Base-by-base conservation (phyloP, 2,329 filamentous ascomycete species). In the Claviceps arundinis region DNA sequence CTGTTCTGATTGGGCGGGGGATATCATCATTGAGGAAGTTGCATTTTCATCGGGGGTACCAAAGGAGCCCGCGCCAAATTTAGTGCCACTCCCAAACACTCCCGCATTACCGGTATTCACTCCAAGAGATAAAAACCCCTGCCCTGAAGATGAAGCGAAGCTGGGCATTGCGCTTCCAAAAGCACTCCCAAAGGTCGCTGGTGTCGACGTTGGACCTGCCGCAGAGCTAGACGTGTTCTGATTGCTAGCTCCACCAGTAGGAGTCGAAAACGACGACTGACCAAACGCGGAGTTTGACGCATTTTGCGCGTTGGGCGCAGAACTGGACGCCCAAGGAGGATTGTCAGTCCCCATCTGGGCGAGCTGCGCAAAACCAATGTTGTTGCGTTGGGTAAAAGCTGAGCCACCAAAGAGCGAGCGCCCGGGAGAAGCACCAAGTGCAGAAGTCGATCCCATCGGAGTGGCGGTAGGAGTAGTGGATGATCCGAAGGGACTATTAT, bases 301-400 rank as follows among this genome's bases (percentile, higher is more conserved):
- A 34, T 34, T 34, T 53, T 4, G 61, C 55, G 14, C 30, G 30
- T 34, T 34, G 30, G 30, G 30, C 30, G 30, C 30, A 34, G 30
- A 34, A 34, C 55, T 62, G 2, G 64, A 60, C 4, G 69, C 71
- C 80, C 80, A 83, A 11, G 76, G 77, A 5, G 80, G 82, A 2
- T 69, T 58, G 55, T 73, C 74, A 46, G 68, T 57, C 2, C 75
- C 75, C 30, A 75, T 59, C 13, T 69, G 68, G 7, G 74, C 69
- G 16, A 77, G 68, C 56, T 78, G 72, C 2, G 78, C 78, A 61
- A 82, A 81, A 4, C 73, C 73, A 52, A 76, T 68, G 2, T 70
- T 59, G 19, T 68, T 68, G 5, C 75, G 64, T 48, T 75, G 64
- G 3, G 74, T 76, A 59, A 80, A 79, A n/a, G 72, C 66, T 11